phyloP scores from a whole-genome alignment of 805 yeast species.

The Wickerhamiella domercqiae region DNA sequence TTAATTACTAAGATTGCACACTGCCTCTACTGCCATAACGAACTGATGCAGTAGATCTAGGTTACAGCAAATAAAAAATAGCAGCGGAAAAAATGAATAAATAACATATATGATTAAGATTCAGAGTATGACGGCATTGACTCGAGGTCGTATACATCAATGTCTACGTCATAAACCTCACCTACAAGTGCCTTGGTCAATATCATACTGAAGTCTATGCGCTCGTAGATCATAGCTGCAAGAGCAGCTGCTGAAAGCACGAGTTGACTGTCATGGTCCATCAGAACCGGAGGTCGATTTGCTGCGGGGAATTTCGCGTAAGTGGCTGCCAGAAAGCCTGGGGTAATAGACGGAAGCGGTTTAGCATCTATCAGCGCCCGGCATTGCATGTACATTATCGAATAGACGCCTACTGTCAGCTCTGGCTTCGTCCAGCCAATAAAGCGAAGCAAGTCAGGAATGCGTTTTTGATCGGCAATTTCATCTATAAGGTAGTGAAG shows the following conservation, averaged over 20 bases:
- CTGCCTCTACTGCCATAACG: no score
- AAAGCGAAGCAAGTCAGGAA: constrained; percentile 13
- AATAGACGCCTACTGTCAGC: constrained; percentile 19
- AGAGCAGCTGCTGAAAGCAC: constrained; percentile 17
- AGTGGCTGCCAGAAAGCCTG: constrained; percentile 17
- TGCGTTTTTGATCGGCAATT: constrained; percentile 15
- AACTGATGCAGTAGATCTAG: no score
- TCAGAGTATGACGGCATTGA: background rate
- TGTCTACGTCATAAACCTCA: constrained; percentile 20
- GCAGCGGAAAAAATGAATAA: no score
- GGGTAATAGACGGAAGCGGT: constrained; percentile 23
- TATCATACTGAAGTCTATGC: constrained; percentile 21
- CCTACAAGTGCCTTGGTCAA: constrained; percentile 24
- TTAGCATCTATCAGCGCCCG: constrained; percentile 18
- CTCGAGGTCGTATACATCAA: constrained; percentile 10
- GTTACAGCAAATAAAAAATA: no score
- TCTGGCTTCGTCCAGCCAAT: constrained; percentile 22
- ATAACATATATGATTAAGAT: no score
- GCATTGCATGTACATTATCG: constrained; percentile 22
- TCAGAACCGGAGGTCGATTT: background rate
- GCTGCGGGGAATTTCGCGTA: constrained; percentile 5
- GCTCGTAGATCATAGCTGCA: constrained; percentile 20
- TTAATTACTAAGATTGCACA: no score
- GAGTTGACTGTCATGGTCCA: constrained; percentile 14
- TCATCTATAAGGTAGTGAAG: constrained; percentile 19